Evolutionary conservation across 345 rosid genomes (phyloP).

Genomic region (Populus davidiana): DNA sequence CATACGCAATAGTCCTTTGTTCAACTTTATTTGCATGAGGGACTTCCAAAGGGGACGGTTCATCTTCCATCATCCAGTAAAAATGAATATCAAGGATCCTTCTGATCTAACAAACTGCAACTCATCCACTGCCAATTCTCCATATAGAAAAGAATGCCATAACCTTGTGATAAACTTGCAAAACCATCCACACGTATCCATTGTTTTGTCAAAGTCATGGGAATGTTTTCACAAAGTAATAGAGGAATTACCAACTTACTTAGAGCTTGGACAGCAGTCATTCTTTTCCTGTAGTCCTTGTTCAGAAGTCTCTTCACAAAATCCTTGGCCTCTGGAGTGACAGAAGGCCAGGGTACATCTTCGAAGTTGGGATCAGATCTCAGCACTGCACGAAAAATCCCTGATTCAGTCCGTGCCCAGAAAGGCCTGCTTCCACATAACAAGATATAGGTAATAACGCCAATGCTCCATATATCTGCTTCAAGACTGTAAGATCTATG

Average conservation of each 20-base stretch:
- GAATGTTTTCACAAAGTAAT: background rate
- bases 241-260: slow-evolving; percentile 41
- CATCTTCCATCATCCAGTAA: background rate
- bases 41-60: background rate
- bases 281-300: slow-evolving; percentile 95
- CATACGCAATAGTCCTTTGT: background rate
- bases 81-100: background rate
- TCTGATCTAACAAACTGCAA: background rate
- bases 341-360: slow-evolving; percentile 89
- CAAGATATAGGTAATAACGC: slow-evolving; percentile 85
- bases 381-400: slow-evolving; percentile 91
- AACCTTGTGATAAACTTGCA: background rate
- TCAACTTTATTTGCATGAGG: background rate
- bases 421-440: slow-evolving; percentile 98
- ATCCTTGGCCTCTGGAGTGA: slow-evolving; percentile 81
- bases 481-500: slow-evolving; percentile 91
- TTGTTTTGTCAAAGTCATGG: background rate
- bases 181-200: background rate
- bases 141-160: background rate
- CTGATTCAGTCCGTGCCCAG: slow-evolving; percentile 94
- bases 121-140: background rate
- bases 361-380: slow-evolving; percentile 86
- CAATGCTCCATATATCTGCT: slow-evolving; percentile 98
- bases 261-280: slow-evolving; percentile 94
- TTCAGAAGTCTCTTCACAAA: slow-evolving; percentile 88